These are phyloP conservation scores for Ceratocystis alfenasii DNA, from an alignment of 2,329 filamentous ascomycete species.

Conservation along the genomic window DNA sequence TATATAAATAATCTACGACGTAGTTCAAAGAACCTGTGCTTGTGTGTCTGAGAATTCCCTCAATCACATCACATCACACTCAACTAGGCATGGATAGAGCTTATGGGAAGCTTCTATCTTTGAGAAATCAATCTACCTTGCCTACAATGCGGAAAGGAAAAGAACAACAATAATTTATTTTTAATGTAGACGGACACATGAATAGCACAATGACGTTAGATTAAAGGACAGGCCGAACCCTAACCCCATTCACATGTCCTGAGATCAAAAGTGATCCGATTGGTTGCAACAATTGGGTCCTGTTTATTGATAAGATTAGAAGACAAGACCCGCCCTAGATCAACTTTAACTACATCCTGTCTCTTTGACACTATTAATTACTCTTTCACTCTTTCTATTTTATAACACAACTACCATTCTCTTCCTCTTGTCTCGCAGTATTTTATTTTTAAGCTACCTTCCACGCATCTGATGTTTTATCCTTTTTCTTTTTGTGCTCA, in stretches of 20 bases:
- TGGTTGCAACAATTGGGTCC: not conserved
- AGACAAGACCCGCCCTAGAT: not conserved
- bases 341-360: not conserved
- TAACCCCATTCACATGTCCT: conserved; percentile 6
- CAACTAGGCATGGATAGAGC: no score
- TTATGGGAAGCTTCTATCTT: no score
- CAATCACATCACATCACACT: no score
- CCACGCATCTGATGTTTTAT: not conserved
- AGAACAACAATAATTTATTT: no score
- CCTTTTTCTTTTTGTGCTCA: not conserved
- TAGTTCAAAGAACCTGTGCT: no score
- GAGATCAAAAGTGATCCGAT: not conserved
- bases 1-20: no score
- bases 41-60: no score
- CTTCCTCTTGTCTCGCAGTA: not conserved
- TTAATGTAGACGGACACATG: not conserved
- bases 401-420: no score
- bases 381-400: no score
- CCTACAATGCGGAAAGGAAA: no score
- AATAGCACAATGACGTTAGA: not conserved
- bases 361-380: not conserved
- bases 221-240: not conserved
- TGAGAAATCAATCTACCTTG: no score
- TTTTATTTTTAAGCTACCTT: not conserved
- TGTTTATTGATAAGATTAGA: conserved; percentile 2